Evolutionary conservation across 805 yeast genomes (phyloP).

Genomic region (Saccharomyces eubayanus): DNA sequence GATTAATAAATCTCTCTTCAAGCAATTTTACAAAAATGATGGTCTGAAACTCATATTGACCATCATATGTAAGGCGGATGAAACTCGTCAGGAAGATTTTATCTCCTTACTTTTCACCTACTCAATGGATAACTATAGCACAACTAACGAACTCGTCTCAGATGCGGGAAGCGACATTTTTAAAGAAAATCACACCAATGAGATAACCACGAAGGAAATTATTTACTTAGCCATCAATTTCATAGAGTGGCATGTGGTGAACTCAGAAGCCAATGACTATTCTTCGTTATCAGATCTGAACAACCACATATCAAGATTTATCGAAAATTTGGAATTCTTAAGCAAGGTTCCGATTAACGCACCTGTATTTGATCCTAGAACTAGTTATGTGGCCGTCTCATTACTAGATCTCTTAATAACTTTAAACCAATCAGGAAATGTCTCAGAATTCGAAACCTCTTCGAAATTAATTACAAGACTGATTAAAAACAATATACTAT

Average conservation of each 20-base stretch:
- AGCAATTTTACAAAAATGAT: slow-evolving; percentile 42
- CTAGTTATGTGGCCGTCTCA: slow-evolving; percentile 12
- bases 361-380: slow-evolving; percentile 29
- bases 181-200: slow-evolving; percentile 12
- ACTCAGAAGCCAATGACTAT: slow-evolving; percentile 30
- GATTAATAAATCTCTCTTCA: slow-evolving; percentile 40
- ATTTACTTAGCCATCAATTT: slow-evolving; percentile 28
- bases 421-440: slow-evolving; percentile 28
- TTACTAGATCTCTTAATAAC: slow-evolving; percentile 27
- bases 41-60: slow-evolving; percentile 37
- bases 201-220: slow-evolving; percentile 39
- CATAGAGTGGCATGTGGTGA: slow-evolving; percentile 31
- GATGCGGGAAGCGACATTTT: slow-evolving; percentile 31
- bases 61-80: slow-evolving; percentile 35
- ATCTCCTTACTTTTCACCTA: slow-evolving; percentile 41
- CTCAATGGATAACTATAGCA: slow-evolving; percentile 9
- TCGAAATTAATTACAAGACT: slow-evolving; percentile 29
- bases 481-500: slow-evolving; percentile 33
- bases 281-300: slow-evolving; percentile 29
- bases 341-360: slow-evolving; percentile 25
- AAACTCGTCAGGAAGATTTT: slow-evolving; percentile 32
- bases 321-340: slow-evolving; percentile 15
- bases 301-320: slow-evolving; percentile 20
- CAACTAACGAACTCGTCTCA: slow-evolving; percentile 35
- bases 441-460: slow-evolving; percentile 23